Percentiles rank a stretch among this genome's conserved stretches.
phyloP scores from a whole-genome alignment of 1,284 basidiomycete species.

The Cryptococcus sp. region DNA sequence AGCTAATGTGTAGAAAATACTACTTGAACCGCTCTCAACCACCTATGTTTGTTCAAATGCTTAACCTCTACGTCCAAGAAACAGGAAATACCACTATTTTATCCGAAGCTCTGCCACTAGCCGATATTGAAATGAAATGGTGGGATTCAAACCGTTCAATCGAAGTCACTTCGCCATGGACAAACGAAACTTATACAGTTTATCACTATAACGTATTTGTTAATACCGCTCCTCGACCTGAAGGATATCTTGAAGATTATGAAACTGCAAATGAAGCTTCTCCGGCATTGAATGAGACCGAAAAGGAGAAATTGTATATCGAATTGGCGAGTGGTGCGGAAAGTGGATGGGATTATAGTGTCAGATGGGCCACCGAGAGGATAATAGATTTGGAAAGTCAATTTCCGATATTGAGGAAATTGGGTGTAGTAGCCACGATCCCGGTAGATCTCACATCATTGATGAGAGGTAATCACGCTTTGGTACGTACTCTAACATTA shows the following conservation, averaged over 20 bases:
- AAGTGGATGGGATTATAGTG: slow-evolving; percentile 54
- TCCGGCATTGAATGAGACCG: slow-evolving; percentile 58
- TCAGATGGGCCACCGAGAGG: slow-evolving; percentile 54
- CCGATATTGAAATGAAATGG: slow-evolving; percentile 72
- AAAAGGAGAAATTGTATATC: slow-evolving; percentile 69
- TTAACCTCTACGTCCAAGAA: slow-evolving; percentile 59
- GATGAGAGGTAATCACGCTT: slow-evolving; percentile 53
- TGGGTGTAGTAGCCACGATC: slow-evolving; percentile 67
- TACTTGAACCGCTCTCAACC: slow-evolving; percentile 84
- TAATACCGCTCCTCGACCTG: slow-evolving; percentile 84
- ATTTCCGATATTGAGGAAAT: slow-evolving; percentile 59
- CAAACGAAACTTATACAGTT: slow-evolving; percentile 61
- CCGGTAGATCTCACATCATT: slow-evolving; percentile 81
- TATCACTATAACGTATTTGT: slow-evolving; percentile 62
- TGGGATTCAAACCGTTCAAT: slow-evolving; percentile 73
- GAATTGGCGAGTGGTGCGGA: slow-evolving; percentile 86
- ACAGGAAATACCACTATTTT: slow-evolving; percentile 63
- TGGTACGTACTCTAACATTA: slow-evolving; percentile 62
- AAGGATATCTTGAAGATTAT: slow-evolving; percentile 66
- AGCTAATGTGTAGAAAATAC: slow-evolving; percentile 23
- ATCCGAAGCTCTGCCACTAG: slow-evolving; percentile 60
- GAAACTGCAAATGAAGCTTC: slow-evolving; percentile 64
- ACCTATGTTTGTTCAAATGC: slow-evolving; percentile 76
- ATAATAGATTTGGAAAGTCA: slow-evolving; percentile 50
- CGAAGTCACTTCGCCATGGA: slow-evolving; percentile 67